phyloP scores from a whole-genome alignment of 1,284 basidiomycete species.

The Cryptococcus depauperatus region DNA sequence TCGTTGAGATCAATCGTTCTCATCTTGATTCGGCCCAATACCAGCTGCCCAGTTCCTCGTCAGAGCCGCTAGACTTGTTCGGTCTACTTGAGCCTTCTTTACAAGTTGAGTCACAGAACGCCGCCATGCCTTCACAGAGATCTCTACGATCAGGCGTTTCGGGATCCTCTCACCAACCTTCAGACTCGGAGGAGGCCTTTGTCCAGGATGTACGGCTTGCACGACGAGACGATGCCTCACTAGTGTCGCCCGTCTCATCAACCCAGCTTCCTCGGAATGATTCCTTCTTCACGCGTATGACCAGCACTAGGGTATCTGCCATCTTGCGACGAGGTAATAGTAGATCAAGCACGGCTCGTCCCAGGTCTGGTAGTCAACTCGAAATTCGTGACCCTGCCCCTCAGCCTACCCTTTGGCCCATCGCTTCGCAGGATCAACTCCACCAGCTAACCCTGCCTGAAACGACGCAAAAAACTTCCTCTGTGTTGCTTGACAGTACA shows the following conservation, averaged over 20 bases:
- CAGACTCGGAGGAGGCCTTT: constrained; percentile 18
- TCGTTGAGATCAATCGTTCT: constrained; percentile 16
- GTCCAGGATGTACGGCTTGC: constrained; percentile 2
- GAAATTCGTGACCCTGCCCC: constrained; percentile 36
- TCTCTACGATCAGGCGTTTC: constrained; percentile 6
- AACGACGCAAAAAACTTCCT: not conserved
- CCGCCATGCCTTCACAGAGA: constrained; percentile 15
- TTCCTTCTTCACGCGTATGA: constrained; percentile 32
- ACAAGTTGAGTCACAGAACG: constrained; percentile 11
- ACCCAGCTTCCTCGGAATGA: constrained; percentile 25
- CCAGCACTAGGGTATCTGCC: constrained; percentile 22
- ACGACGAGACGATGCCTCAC: not conserved
- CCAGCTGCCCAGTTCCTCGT: constrained; percentile 13
- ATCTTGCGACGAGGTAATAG: constrained; percentile 5
- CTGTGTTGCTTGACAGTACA: not conserved
- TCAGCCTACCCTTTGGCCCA: constrained; percentile 31
- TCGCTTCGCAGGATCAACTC: constrained; percentile 20
- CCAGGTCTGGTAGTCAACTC: constrained; percentile 3
- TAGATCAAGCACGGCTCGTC: constrained; percentile 2
- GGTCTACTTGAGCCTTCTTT: constrained; percentile 5
- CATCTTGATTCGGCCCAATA: constrained; percentile 12
- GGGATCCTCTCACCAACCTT: not conserved
- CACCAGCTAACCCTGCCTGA: too few relatives aligned
- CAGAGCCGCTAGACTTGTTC: constrained; percentile 21
- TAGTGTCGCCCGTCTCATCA: not conserved